phyloP scores from a whole-genome alignment of 1,139 yeast species.

The Yamadazyma triangularis region DNA sequence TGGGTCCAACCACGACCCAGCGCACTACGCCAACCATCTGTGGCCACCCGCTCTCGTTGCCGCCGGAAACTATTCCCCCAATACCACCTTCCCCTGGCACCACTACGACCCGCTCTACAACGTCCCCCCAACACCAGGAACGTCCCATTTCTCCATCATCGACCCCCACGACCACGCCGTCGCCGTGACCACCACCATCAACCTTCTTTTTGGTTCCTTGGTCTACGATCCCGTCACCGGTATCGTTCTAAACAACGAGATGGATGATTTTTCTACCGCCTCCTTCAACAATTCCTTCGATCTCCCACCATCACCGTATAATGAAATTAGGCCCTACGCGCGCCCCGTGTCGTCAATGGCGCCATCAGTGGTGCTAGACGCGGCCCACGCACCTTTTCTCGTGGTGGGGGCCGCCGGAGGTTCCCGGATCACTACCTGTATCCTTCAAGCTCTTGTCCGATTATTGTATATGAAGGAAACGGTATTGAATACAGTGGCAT shows the following conservation, averaged over 20 bases:
- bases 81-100: conserved; percentile 60
- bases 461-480: conserved; percentile 52
- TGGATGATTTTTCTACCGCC: conserved; percentile 94
- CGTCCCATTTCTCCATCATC: conserved; percentile 77
- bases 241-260: conserved; percentile 77
- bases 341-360: conserved; percentile 83
- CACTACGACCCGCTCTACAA: conserved; percentile 78
- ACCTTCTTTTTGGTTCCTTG: conserved; percentile 75
- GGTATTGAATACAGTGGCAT: conserved; percentile 65
- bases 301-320: conserved; percentile 73
- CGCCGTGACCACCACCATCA: conserved; percentile 86
- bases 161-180: conserved; percentile 74
- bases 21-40: too few species aligned
- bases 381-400: conserved; percentile 53
- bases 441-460: conserved; percentile 75
- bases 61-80: conserved; percentile 37
- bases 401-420: conserved; percentile 96
- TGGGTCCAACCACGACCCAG: too few species aligned
- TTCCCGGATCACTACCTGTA: conserved; percentile 78
- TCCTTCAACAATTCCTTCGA: conserved; percentile 69
- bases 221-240: conserved; percentile 83
- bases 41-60: conserved; percentile 54
- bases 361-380: conserved; percentile 64
- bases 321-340: conserved; percentile 68
- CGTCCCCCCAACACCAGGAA: conserved; percentile 75